These are phyloP conservation scores for Plasmodium knowlesi DNA, from an alignment of 169 alveolate genomes.

Conservation along the genomic window DNA sequence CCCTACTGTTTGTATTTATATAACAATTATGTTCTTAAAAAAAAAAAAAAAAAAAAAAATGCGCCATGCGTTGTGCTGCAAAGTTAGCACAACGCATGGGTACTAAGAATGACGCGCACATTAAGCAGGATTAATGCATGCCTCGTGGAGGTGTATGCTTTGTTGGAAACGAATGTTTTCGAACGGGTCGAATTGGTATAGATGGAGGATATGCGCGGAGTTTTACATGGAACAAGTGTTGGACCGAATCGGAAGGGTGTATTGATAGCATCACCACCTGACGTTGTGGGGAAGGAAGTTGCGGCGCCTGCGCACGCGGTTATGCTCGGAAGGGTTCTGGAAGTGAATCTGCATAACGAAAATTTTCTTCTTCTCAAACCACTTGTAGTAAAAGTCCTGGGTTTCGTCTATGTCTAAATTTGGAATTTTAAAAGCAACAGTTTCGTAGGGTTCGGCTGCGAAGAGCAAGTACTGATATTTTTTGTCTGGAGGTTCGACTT, in stretches of 20 bases:
- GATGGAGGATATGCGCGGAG: not conserved
- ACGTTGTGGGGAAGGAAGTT: slow-evolving; percentile 16
- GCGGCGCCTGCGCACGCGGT: slow-evolving; percentile 20
- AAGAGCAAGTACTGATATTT: slow-evolving; percentile 96
- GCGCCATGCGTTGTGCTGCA: not conserved
- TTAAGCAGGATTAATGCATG: not conserved
- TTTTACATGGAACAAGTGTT: too few species aligned
- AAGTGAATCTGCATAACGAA: slow-evolving; percentile 93
- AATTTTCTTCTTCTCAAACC: slow-evolving; percentile 94
- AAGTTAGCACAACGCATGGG: not conserved
- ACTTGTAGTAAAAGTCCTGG: slow-evolving; percentile 91
- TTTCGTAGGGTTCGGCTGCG: slow-evolving; percentile 99
- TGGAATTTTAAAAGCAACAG: slow-evolving; percentile 97
- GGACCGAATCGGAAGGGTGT: not conserved
- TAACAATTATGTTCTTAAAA: not conserved
- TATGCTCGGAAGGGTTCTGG: slow-evolving; percentile 64
- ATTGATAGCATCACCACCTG: slow-evolving; percentile 11
- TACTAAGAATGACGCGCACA: not conserved
- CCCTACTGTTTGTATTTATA: not conserved
- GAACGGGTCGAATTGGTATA: not conserved
- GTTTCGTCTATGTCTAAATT: slow-evolving; percentile 91
- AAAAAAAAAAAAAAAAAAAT: not conserved
- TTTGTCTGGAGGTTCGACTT: slow-evolving; percentile 94
- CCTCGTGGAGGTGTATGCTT: not conserved
- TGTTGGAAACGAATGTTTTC: not conserved